Percentiles rank a stretch among this genome's conserved stretches.
Conservation (phyloP, 176 grass and related monocot species). For the Saccharum spontaneum region DNA sequence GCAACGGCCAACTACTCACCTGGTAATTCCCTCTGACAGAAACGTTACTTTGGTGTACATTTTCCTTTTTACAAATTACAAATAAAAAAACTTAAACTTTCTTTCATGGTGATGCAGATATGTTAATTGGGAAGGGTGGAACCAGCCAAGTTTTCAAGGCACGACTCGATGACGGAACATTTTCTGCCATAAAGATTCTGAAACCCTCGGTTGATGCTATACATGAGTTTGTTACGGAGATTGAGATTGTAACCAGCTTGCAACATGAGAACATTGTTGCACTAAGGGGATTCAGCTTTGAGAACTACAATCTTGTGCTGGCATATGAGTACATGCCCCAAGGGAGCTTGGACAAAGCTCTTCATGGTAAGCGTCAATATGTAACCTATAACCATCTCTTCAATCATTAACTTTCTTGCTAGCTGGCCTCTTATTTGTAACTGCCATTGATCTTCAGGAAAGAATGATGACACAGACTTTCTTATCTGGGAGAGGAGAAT, state of each 20-base stretch:
- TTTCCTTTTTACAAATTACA: background rate
- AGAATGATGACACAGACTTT: slow-evolving; percentile 41
- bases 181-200: slow-evolving; percentile 79
- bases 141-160: slow-evolving; percentile 90
- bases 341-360: slow-evolving; percentile 85
- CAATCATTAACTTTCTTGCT: background rate
- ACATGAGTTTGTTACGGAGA: slow-evolving; percentile 74
- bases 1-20: slow-evolving; percentile 81
- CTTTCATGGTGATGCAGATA: slow-evolving; percentile 54
- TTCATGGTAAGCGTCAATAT: slow-evolving; percentile 62
- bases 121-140: slow-evolving; percentile 93
- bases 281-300: slow-evolving; percentile 76
- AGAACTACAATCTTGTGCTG: slow-evolving; percentile 82
- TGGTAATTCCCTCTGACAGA: slow-evolving; percentile 45
- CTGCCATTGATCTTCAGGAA: slow-evolving; percentile 49
- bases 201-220: slow-evolving; percentile 77
- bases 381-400: background rate
- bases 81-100: background rate
- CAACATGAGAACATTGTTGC: slow-evolving; percentile 80
- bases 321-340: slow-evolving; percentile 80
- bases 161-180: slow-evolving; percentile 47
- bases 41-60: slow-evolving; percentile 7
- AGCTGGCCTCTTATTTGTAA: background rate
- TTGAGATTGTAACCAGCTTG: slow-evolving; percentile 70
- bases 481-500: slow-evolving; percentile 80